Base-by-base conservation (phyloP, 345 rosid genomes). In the Rhizophora apiculata region DNA sequence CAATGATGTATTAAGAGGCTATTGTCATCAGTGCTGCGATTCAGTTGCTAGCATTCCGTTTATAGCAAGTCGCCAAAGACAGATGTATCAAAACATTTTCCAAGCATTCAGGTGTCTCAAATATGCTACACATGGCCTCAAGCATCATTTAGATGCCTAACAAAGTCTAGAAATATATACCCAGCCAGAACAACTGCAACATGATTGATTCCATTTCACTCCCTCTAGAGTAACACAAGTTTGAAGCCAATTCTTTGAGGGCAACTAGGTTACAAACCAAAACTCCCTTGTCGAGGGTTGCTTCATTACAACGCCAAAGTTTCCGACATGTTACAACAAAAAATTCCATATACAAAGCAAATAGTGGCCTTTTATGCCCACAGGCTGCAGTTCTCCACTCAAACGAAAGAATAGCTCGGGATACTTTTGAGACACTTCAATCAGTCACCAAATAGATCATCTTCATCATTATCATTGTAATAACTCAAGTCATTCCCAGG, bases 381-480 rank as follows among this genome's bases (percentile, higher is more conserved):
- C 10, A 36, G 49, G 16, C 46, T 20, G 68, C 72, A 64, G 67
- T 53, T 68, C 59, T 68, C 30, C 39, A 9, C 37, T 34, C 37
- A 27, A 64, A 61, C 54, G 64, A 29, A 60, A 48, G 52, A 65
- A 37, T 21, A 54, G 48, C 61, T 52, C 67, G 60, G 58, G 49
- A 29, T 43, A 61, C 57, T 60, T 56, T 51, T 64, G 29, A 20
- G 70, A 27, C 13, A 16, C 48, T 53, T 76, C 53, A n/a, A 74
- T 75, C 71, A 95, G 78, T 90, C 96, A 63, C 98, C 99, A 78
- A 95, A 95, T 78, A 92, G 81, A 82, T 94, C 98, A 37, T 87
- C 94, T 1, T 88, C 99, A 21, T 87, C 75, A 6, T 86, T 86
- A 8, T 82, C 83, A 46, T 80, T 68, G 68, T 67, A 68, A 37